Evolutionary conservation across 1,139 yeast genomes (phyloP).

Genomic region (Suhomyces ambrosiae): DNA sequence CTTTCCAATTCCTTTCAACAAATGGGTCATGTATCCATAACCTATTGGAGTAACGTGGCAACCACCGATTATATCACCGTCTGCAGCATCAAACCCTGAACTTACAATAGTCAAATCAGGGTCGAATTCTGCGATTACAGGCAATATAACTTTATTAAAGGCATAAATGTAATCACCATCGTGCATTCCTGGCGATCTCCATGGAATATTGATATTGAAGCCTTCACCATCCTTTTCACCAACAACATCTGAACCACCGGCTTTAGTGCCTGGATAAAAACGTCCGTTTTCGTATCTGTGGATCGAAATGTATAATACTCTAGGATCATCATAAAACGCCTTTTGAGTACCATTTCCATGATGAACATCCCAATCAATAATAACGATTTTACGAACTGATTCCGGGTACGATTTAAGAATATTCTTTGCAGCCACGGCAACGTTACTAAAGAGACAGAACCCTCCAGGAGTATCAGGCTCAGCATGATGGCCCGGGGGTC

Average conservation of each 20-base stretch:
- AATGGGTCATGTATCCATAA: conserved; percentile 94
- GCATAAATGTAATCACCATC: conserved; percentile 97
- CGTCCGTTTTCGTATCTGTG: conserved; percentile 92
- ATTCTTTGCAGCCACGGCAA: conserved; percentile 93
- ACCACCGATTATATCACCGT: conserved; percentile 97
- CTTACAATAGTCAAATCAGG: conserved; percentile 93
- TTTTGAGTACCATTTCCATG: conserved; percentile 98
- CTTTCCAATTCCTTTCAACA: conserved; percentile 81
- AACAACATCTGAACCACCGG: conserved; percentile 74
- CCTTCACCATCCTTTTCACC: conserved; percentile 92
- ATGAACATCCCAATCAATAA: conserved; percentile 97
- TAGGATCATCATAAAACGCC: conserved; percentile 84
- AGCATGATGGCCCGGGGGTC: conserved; percentile 99
- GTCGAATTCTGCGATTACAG: conserved; percentile 83
- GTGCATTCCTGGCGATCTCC: conserved; percentile 92
- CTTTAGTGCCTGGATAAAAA: conserved; percentile 90
- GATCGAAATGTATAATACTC: conserved; percentile 85
- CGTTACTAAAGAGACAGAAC: conserved; percentile 92
- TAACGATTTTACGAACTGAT: conserved; percentile 77
- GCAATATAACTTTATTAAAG: conserved; percentile 83
- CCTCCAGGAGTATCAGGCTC: conserved; percentile 98
- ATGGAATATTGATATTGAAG: conserved; percentile 84
- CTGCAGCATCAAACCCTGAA: conserved; percentile 98
- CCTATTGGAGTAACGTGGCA: conserved; percentile 96
- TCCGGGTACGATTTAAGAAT: conserved; percentile 85